Evolutionary conservation across 2,329 filamentous ascomycete species (phyloP).

Genomic region (Zymoseptoria tritici): DNA sequence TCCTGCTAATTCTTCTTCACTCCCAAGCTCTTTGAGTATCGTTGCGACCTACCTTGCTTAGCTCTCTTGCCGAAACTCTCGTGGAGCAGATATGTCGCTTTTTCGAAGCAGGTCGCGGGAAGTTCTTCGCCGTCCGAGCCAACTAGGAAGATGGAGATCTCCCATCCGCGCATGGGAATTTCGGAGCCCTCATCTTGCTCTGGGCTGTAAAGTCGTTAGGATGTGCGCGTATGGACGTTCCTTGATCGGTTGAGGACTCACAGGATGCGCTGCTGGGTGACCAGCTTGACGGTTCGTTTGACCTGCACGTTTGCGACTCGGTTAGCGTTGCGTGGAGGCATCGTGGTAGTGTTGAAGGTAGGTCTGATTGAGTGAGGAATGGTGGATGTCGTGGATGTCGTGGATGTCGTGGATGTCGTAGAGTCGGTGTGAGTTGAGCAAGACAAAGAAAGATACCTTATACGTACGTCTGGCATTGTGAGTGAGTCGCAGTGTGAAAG

Average conservation of each 20-base stretch:
- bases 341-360: slow-evolving; percentile 1
- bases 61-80: slow-evolving; percentile 80
- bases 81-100: slow-evolving; percentile 87
- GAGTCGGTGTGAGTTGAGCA: slow-evolving; percentile 1
- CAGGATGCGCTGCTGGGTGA: slow-evolving; percentile 87
- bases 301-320: slow-evolving; percentile 11
- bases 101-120: slow-evolving; percentile 78
- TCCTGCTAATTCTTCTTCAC: neutral
- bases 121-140: slow-evolving; percentile 82
- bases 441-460: neutral
- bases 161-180: slow-evolving; percentile 91
- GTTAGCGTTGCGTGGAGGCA: slow-evolving; percentile 5
- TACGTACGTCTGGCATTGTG: neutral
- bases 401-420: neutral
- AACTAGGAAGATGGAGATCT: slow-evolving; percentile 73
- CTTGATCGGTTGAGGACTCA: slow-evolving; percentile 41
- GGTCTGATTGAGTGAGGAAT: neutral
- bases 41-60: slow-evolving; percentile 46
- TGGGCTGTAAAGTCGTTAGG: slow-evolving; percentile 46
- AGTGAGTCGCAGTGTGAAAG: neutral
- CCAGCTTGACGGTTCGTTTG: slow-evolving; percentile 83
- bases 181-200: slow-evolving; percentile 76
- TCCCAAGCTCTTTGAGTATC: slow-evolving; percentile 30
- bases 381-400: slow-evolving; percentile 1
- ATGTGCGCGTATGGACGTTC: slow-evolving; percentile 2